phyloP scores from a whole-genome alignment of 169 alveolate species.

The Perkinsus marinus region DNA sequence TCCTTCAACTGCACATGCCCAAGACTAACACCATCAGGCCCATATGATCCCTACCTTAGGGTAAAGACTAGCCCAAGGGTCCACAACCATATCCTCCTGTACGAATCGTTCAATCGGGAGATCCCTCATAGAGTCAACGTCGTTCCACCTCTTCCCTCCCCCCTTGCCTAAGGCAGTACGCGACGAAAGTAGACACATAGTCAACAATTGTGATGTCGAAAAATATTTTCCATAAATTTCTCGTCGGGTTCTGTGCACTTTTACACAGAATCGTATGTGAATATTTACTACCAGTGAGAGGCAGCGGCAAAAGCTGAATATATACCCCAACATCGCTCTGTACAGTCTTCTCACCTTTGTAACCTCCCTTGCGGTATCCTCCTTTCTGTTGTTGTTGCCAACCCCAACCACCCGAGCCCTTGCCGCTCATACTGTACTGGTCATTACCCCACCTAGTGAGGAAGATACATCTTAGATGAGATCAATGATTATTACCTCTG shows the following conservation, averaged over 20 bases:
- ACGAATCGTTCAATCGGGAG: neutral
- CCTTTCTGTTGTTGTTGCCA: neutral
- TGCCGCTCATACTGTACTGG: neutral
- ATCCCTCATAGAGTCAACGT: neutral
- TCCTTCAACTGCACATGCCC: neutral
- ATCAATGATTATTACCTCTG: neutral
- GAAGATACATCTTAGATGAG: too few species aligned
- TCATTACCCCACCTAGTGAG: too few species aligned
- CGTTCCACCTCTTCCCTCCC: neutral
- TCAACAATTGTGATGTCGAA: too few species aligned
- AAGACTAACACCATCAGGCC: neutral
- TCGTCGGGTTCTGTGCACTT: too few species aligned
- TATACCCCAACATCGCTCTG: too few species aligned
- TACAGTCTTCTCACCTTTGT: neutral
- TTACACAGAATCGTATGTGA: too few species aligned
- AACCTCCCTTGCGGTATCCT: neutral
- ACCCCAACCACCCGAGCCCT: neutral
- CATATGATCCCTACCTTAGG: neutral
- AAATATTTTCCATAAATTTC: too few species aligned
- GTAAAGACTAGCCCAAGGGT: neutral
- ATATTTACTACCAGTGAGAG: too few species aligned
- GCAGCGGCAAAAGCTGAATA: too few species aligned
- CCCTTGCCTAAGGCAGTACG: neutral
- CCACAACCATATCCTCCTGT: neutral
- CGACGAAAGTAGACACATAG: too few species aligned